Evolutionary conservation across 1,139 yeast genomes (phyloP).

Genomic region (Candida labiduridarum): DNA sequence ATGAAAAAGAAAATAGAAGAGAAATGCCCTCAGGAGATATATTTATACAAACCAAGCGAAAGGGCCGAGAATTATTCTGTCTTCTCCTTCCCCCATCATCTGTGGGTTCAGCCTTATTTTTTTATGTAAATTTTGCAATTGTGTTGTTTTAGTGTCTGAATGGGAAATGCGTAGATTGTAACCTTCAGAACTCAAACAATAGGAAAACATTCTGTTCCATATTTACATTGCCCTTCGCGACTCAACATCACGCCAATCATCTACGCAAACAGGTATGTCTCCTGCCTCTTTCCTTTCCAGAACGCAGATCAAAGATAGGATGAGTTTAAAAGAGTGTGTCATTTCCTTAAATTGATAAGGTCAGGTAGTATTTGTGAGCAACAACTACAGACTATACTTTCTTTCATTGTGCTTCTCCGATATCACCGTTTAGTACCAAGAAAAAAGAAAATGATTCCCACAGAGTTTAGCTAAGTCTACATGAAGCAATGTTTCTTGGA

Average conservation of each 20-base stretch:
- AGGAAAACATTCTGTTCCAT: background rate
- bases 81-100: background rate
- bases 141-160: background rate
- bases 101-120: constrained; percentile 2
- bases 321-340: too few species aligned
- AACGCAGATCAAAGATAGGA: too few species aligned
- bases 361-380: too few species aligned
- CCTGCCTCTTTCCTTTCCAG: background rate
- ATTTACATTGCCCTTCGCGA: background rate
- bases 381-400: too few species aligned
- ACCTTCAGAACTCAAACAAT: background rate
- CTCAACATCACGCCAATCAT: background rate
- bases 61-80: background rate
- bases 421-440: too few species aligned
- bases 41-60: background rate
- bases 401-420: too few species aligned
- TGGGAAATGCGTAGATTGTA: background rate
- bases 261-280: background rate
- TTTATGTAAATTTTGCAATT: background rate
- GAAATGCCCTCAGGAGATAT: background rate
- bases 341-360: too few species aligned
- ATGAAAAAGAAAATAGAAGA: too few species aligned
- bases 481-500: too few species aligned
- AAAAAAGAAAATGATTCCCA: too few species aligned
- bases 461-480: too few species aligned